Conservation (phyloP, 345 rosid species). For the Lepidium didymum region DNA sequence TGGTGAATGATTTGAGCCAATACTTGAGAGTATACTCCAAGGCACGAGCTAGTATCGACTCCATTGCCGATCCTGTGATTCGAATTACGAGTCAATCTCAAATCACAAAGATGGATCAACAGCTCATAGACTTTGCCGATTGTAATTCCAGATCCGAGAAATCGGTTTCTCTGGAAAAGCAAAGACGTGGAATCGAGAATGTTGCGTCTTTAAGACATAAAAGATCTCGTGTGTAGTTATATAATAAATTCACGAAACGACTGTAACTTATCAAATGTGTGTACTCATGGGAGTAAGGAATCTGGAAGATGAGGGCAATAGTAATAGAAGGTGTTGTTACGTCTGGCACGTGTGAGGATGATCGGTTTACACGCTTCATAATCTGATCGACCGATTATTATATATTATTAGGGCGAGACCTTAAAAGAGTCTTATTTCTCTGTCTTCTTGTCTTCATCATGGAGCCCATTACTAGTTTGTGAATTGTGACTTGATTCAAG, state of each 20-base stretch:
- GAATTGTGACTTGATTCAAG: background rate
- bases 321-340: background rate
- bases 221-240: background rate
- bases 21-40: conserved; percentile 98
- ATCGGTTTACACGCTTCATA: conserved; percentile 2
- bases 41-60: conserved; percentile 90
- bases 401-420: background rate
- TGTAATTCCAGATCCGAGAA: conserved; percentile 16
- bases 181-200: conserved; percentile 28
- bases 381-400: conserved; percentile 1
- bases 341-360: conserved; percentile 23
- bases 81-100: background rate
- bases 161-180: conserved; percentile 15
- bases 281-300: conserved; percentile 9
- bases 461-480: background rate
- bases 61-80: conserved; percentile 42
- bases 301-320: conserved; percentile 18
- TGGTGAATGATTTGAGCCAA: conserved; percentile 98
- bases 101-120: background rate
- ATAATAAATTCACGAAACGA: background rate
- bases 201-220: background rate
- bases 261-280: conserved; percentile 5
- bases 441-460: background rate
- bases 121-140: conserved; percentile 1
- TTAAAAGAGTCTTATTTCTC: background rate